Conservation (phyloP, 306 rosid species). For the Alnus rubra region DNA sequence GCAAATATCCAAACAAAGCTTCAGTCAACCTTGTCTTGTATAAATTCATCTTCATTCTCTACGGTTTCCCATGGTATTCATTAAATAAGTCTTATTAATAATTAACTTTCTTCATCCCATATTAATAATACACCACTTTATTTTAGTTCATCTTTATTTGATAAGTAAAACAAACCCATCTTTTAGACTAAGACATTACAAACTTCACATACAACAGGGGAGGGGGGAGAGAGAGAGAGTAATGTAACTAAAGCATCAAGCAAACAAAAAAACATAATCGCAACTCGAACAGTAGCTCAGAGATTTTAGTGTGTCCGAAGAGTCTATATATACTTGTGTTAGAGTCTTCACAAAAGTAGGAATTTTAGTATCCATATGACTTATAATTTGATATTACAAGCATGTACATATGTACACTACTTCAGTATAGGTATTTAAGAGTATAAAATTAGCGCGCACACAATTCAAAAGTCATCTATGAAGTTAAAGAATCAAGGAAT, state of each 20-base stretch:
- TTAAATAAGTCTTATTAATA: neutral
- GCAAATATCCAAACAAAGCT: slow-evolving; percentile 31
- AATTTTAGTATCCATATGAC: neutral
- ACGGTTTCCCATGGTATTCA: neutral
- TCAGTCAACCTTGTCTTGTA: slow-evolving; percentile 11
- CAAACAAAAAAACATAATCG: neutral
- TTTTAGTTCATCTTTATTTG: neutral
- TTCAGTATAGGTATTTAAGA: neutral
- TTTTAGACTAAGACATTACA: neutral
- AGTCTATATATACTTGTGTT: neutral
- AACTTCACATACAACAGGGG: neutral
- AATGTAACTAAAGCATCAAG: neutral
- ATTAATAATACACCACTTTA: neutral
- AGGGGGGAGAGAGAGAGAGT: neutral
- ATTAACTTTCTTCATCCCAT: neutral
- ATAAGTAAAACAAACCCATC: neutral
- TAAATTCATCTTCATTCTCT: slow-evolving; percentile 2
- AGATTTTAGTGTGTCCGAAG: neutral
- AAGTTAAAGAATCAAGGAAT: neutral
- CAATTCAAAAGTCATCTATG: neutral
- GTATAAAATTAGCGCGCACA: neutral
- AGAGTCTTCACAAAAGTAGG: neutral
- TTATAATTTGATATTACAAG: neutral
- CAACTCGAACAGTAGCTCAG: neutral
- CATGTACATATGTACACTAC: neutral